A percentile compares a stretch with the other conserved stretches of the same genome.
These are phyloP conservation scores for Lactarius trivialis DNA, from an alignment of 768 basidiomycete species.

Conservation along the genomic window DNA sequence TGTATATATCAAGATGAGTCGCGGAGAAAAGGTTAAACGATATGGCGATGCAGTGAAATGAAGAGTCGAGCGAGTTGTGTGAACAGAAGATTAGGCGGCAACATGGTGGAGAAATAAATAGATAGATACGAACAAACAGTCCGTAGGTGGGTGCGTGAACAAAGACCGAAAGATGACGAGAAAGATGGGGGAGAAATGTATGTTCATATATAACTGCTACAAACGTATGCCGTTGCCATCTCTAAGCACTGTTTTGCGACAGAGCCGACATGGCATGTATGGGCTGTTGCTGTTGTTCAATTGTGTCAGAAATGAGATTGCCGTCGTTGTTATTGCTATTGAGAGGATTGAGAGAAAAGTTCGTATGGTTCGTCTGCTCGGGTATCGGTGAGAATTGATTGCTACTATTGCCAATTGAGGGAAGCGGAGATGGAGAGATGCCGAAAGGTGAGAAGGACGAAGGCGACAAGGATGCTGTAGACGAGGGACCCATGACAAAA, in stretches of 20 bases:
- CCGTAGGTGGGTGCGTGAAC: constrained; percentile 22
- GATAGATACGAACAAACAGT: constrained; percentile 21
- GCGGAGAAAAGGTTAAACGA: constrained; percentile 18
- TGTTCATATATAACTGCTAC: constrained; percentile 27
- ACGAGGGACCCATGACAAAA: constrained; percentile 25
- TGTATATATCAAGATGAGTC: constrained; percentile 22
- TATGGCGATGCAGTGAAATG: constrained; percentile 21
- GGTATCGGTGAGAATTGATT: constrained; percentile 26
- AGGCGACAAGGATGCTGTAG: constrained; percentile 22
- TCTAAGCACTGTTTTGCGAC: constrained; percentile 21
- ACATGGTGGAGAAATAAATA: constrained; percentile 19
- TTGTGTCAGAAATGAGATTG: constrained; percentile 24
- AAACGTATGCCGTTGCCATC: constrained; percentile 22
- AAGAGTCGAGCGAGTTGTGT: constrained; percentile 15
- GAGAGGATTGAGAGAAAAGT: constrained; percentile 22
- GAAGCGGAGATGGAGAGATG: constrained; percentile 30
- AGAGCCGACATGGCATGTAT: constrained; percentile 22
- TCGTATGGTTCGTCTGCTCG: constrained; percentile 24
- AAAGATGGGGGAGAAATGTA: constrained; percentile 20
- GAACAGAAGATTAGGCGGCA: constrained; percentile 21
- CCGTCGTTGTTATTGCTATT: constrained; percentile 21
- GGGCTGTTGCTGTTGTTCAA: constrained; percentile 23
- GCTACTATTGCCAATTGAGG: constrained; percentile 21
- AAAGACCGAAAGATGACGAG: constrained; percentile 21
- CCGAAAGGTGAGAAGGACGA: constrained; percentile 34